Evolutionary conservation across 2,329 filamentous ascomycete species (phyloP).

Genomic region (Neonectria faginata): DNA sequence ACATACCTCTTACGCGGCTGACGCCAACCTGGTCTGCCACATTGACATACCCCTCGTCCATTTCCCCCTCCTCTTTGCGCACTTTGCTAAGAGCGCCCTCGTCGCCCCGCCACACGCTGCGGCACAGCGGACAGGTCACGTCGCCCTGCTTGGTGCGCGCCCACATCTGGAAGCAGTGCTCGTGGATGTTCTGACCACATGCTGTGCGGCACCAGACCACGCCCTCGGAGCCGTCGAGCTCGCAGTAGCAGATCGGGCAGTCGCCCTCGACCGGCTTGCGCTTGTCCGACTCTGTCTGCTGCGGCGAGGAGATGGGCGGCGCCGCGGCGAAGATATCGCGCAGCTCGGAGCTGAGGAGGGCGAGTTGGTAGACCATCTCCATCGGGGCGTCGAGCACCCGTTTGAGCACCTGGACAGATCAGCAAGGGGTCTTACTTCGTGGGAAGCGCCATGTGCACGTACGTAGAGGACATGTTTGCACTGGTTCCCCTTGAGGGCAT

Average conservation of each 20-base stretch:
- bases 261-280: constrained; percentile 65
- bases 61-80: constrained; percentile 54
- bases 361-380: constrained; percentile 71
- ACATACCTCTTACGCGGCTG: constrained; percentile 62
- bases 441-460: constrained; percentile 25
- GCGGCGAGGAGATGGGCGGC: constrained; percentile 59
- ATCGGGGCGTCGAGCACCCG: constrained; percentile 69
- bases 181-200: constrained; percentile 68
- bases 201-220: constrained; percentile 64
- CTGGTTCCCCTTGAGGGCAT: constrained; percentile 64
- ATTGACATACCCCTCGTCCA: constrained; percentile 70
- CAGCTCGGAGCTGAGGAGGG: constrained; percentile 70
- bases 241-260: constrained; percentile 69
- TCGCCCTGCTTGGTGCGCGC: constrained; percentile 56
- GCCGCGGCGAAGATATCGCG: constrained; percentile 67
- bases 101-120: constrained; percentile 66
- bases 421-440: neutral
- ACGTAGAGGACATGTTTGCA: constrained; percentile 76
- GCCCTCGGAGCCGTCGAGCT: constrained; percentile 54
- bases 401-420: constrained; percentile 60
- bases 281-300: constrained; percentile 47
- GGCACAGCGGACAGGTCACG: constrained; percentile 72
- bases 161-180: constrained; percentile 67
- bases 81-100: constrained; percentile 56
- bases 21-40: constrained; percentile 71